A percentile compares a stretch with the other conserved stretches of the same genome.
These are phyloP conservation scores for Begonia masoniana DNA, from an alignment of 306 rosid genomes.

Conservation along the genomic window DNA sequence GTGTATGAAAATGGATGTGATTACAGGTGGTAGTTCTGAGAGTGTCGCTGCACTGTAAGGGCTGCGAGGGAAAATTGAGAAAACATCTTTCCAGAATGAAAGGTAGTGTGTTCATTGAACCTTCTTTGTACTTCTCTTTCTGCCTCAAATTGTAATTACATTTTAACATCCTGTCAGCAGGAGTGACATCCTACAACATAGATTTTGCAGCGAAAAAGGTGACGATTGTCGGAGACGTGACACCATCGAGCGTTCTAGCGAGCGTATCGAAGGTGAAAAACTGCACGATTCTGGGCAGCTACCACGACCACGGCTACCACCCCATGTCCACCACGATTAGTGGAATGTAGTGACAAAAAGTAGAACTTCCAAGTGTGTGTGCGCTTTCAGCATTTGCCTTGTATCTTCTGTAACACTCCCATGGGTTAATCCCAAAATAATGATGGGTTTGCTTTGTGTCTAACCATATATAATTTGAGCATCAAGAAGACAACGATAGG, in stretches of 20 bases:
- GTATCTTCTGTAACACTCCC: too few species aligned
- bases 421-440: too few species aligned
- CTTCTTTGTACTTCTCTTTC: too few species aligned
- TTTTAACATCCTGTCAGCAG: constrained; percentile 2
- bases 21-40: constrained; percentile 45
- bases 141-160: too few species aligned
- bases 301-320: not conserved
- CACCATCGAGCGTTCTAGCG: constrained; percentile 6
- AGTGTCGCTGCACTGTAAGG: constrained; percentile 64
- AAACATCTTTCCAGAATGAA: constrained; percentile 64
- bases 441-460: too few species aligned
- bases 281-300: constrained; percentile 8
- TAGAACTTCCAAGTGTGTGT: too few species aligned
- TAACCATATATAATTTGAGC: too few species aligned
- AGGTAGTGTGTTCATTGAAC: constrained; percentile 16
- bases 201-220: constrained; percentile 12
- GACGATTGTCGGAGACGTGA: constrained; percentile 14
- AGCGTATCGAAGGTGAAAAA: constrained; percentile 14
- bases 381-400: too few species aligned
- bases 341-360: too few species aligned
- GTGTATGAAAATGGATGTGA: not conserved
- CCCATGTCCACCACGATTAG: not conserved
- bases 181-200: constrained; percentile 13
- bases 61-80: constrained; percentile 58
- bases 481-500: too few species aligned